These are phyloP conservation scores for Scolecobasidium constrictum DNA, from an alignment of 2,329 filamentous ascomycete genomes.

Conservation along the genomic window DNA sequence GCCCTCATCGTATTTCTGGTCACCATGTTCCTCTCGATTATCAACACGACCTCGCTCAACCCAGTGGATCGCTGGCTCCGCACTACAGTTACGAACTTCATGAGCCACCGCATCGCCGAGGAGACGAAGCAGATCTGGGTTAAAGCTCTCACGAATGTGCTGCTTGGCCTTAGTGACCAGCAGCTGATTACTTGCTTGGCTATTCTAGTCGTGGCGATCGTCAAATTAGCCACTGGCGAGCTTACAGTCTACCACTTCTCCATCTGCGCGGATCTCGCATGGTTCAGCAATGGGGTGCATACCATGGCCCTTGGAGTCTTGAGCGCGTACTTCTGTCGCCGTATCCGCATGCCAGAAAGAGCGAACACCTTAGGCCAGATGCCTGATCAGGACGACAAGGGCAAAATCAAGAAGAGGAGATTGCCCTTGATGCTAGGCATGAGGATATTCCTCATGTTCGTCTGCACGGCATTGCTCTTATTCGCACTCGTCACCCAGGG, in stretches of 20 bases:
- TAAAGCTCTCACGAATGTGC: slow-evolving; percentile 9
- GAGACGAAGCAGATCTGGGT: background rate
- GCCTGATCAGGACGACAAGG: background rate
- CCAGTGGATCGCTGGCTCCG: background rate
- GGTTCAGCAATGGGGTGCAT: slow-evolving; percentile 19
- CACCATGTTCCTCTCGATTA: background rate
- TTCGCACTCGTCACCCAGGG: too few species aligned
- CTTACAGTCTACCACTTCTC: slow-evolving; percentile 19
- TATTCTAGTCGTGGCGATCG: slow-evolving; percentile 17
- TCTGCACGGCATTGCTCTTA: slow-evolving; percentile 1
- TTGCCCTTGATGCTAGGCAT: background rate
- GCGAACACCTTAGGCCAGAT: background rate
- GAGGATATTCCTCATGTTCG: background rate
- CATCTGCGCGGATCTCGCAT: slow-evolving; percentile 19
- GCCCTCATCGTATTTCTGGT: background rate
- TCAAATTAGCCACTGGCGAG: slow-evolving; percentile 10
- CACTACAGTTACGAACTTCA: background rate
- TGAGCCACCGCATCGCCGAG: background rate
- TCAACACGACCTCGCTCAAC: background rate
- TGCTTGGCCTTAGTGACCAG: slow-evolving; percentile 18
- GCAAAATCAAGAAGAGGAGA: background rate
- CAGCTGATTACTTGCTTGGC: slow-evolving; percentile 20
- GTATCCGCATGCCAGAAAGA: background rate
- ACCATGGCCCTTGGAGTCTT: slow-evolving; percentile 16
- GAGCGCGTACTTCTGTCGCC: slow-evolving; percentile 10